Percentiles rank a stretch among this genome's conserved stretches.
These are phyloP conservation scores for Pyrenophora teres DNA, from an alignment of 2,329 filamentous ascomycete genomes.

Conservation along the genomic window DNA sequence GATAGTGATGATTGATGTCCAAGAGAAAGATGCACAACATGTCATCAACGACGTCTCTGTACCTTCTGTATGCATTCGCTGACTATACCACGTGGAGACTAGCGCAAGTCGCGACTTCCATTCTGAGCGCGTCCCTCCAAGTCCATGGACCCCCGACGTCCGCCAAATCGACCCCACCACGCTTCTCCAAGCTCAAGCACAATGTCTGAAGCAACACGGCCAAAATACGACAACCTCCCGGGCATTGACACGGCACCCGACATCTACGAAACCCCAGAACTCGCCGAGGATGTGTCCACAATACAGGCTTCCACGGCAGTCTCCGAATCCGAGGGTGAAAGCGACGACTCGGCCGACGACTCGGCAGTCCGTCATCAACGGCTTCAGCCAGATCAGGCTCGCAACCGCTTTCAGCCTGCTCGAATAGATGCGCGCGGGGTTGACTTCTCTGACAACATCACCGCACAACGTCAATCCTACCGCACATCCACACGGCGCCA, in stretches of 20 bases:
- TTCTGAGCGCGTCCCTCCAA: constrained; percentile 25
- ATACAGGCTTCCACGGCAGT: constrained; percentile 58
- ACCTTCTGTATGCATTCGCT: neutral
- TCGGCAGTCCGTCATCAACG: constrained; percentile 72
- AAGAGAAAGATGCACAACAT: neutral
- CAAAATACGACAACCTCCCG: constrained; percentile 57
- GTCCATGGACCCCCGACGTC: constrained; percentile 7
- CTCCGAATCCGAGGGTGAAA: constrained; percentile 60
- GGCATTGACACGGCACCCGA: constrained; percentile 80
- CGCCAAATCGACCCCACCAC: constrained; percentile 11
- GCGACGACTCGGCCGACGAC: constrained; percentile 47
- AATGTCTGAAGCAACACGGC: constrained; percentile 42
- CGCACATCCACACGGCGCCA: constrained; percentile 71
- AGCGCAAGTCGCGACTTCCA: constrained; percentile 24
- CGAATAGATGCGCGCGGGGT: constrained; percentile 76
- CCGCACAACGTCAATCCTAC: constrained; percentile 78
- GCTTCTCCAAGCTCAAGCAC: constrained; percentile 2
- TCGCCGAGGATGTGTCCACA: constrained; percentile 88
- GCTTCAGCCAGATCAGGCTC: constrained; percentile 77
- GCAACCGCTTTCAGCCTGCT: constrained; percentile 76
- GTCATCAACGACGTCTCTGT: neutral
- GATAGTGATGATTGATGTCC: neutral
- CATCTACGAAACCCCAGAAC: constrained; percentile 93
- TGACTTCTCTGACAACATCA: constrained; percentile 89
- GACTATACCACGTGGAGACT: constrained; percentile 8